These are phyloP conservation scores for Nymphaea colorata DNA, from an alignment of 164 flowering plant genomes.

Conservation along the genomic window DNA sequence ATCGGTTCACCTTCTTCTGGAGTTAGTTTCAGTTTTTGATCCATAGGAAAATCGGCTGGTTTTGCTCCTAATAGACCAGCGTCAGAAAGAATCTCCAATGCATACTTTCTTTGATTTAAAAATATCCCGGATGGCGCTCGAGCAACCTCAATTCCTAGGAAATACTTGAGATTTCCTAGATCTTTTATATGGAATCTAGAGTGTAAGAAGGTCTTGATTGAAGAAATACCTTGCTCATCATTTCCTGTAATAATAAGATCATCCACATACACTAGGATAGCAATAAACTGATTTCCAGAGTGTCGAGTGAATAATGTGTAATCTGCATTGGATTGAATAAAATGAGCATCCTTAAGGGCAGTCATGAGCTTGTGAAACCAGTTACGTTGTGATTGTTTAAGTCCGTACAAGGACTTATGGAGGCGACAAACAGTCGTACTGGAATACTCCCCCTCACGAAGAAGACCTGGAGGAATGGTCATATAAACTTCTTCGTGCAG, in stretches of 20 bases:
- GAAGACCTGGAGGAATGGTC: too few species aligned
- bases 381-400: too few species aligned
- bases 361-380: too few species aligned
- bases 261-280: not conserved
- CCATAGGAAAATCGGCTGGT: not conserved
- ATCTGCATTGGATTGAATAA: too few species aligned
- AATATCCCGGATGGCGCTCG: not conserved
- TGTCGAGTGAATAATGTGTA: too few species aligned
- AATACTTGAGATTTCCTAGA: not conserved
- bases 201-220: not conserved
- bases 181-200: not conserved
- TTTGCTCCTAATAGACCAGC: not conserved
- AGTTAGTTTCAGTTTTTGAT: not conserved
- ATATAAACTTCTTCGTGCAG: too few species aligned
- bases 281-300: not conserved
- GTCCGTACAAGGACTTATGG: too few species aligned
- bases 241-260: not conserved
- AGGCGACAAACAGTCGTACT: too few species aligned
- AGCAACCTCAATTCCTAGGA: constrained; percentile 1
- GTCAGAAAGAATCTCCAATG: not conserved
- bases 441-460: too few species aligned
- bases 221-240: not conserved
- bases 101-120: not conserved
- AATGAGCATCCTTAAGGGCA: too few species aligned
- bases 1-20: not conserved